Base-by-base conservation (phyloP, 2,329 filamentous ascomycete genomes). In the Dothiorella sarmentorum region DNA sequence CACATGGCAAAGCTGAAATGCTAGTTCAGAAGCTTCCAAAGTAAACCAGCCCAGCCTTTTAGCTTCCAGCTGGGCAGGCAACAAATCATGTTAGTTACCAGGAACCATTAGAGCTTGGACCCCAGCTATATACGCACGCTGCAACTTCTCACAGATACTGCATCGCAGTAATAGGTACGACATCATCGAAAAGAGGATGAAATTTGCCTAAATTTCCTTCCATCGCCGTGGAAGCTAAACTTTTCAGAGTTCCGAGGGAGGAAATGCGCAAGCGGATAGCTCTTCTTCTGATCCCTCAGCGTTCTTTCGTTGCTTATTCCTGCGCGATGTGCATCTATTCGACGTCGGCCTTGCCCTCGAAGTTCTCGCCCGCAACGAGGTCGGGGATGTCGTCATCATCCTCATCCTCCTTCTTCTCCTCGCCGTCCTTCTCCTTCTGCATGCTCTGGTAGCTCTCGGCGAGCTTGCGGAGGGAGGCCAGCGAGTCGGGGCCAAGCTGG, bases 391-490 rank as follows among this genome's bases (percentile, higher is more conserved):
- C 94, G 63, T 94, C 90, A 60, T 87, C 85, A 61, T 84, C 82
- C 58, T 81, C 80, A 59, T 78, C 76, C 22, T 87, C 85, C 69
- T 87, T 85, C 77, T 89, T 87, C 71, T 86, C 89, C 66, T 86
- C 87, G 73, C 89, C 85, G 61, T 82, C 90, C 77, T 90, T 89
- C 73, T 86, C 88, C 88, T 96, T 96, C 82, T 97, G 93, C 86
- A 97, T 86, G 82, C 86, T 94, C 87, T 99, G 94, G 85, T 99
- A 99, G 85, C 89, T 95, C 85, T 99, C 94, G 70, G 94, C 94
- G 64, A 99, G 86, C 84, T 97, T 97, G 78, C 94, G 90, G 73
- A 99, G 90, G 64, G 91, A 96, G 62, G 94, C 94, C 61, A 99
- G 89, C 64, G 91, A 96, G 83, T 99, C 94, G 72, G 94, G 94